Evolutionary conservation across 805 yeast species (phyloP).

Genomic region (Candida alai): DNA sequence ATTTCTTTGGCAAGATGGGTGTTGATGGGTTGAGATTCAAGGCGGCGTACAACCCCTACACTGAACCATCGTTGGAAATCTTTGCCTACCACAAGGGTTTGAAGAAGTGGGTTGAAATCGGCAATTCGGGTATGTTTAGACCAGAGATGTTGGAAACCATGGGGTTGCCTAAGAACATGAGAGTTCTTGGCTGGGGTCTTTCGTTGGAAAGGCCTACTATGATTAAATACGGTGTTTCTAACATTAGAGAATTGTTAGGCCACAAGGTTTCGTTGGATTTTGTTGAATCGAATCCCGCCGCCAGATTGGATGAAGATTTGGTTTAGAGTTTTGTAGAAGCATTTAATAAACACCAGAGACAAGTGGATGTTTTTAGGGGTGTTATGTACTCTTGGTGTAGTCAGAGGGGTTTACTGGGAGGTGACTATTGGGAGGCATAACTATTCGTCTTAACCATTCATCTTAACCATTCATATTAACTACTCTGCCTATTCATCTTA

Average conservation of each 20-base stretch:
- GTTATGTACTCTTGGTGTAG: too few relatives aligned
- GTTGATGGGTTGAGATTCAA: slow-evolving; percentile 92
- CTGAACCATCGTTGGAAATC: slow-evolving; percentile 97
- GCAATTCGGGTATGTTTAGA: slow-evolving; percentile 99
- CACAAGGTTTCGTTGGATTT: slow-evolving; percentile 94
- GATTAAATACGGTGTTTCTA: slow-evolving; percentile 95
- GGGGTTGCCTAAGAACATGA: slow-evolving; percentile 93
- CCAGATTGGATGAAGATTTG: slow-evolving; percentile 71
- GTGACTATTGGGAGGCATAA: too few relatives aligned
- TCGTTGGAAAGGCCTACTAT: slow-evolving; percentile 98
- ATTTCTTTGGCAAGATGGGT: slow-evolving; percentile 96
- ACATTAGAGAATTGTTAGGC: slow-evolving; percentile 94
- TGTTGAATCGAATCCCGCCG: slow-evolving; percentile 95
- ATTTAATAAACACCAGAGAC: background rate
- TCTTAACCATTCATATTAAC: too few relatives aligned
- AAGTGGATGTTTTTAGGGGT: too few relatives aligned
- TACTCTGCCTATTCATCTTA: too few relatives aligned
- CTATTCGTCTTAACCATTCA: too few relatives aligned
- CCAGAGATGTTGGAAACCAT: slow-evolving; percentile 98
- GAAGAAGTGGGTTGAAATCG: slow-evolving; percentile 97
- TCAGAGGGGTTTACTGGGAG: too few relatives aligned
- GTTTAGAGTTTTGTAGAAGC: background rate
- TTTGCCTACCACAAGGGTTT: slow-evolving; percentile 95
- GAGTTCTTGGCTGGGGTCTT: slow-evolving; percentile 97
- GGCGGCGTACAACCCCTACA: slow-evolving; percentile 98